Conservation (phyloP, 2,329 filamentous ascomycete genomes). For the Meredithiella fracta region DNA sequence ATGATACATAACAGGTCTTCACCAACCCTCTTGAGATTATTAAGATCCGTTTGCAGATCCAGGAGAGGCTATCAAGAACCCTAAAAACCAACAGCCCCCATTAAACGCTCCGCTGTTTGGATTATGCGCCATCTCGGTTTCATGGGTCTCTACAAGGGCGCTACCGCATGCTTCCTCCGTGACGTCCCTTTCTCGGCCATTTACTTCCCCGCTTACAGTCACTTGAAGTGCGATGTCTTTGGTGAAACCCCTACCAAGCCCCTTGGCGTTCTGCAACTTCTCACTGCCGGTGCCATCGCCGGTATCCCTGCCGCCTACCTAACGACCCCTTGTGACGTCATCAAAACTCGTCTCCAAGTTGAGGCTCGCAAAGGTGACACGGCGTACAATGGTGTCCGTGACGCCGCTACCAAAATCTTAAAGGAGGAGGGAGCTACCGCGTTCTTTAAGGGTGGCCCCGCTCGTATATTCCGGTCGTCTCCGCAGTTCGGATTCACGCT, state of each 20-base stretch:
- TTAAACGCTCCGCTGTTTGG: conserved; percentile 90
- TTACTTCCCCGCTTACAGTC: conserved; percentile 94
- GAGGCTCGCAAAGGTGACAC: conserved; percentile 92
- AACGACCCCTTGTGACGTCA: conserved; percentile 94
- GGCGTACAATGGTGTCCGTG: conserved; percentile 69
- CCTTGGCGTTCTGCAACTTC: conserved; percentile 74
- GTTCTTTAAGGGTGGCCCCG: conserved; percentile 97
- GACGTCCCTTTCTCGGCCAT: conserved; percentile 97
- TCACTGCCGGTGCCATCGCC: conserved; percentile 86
- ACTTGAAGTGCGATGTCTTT: conserved; percentile 86
- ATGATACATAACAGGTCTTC: conserved; percentile 32
- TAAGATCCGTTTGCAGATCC: conserved; percentile 95
- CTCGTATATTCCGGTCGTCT: conserved; percentile 84
- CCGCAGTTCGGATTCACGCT: conserved; percentile 97
- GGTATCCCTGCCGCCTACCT: conserved; percentile 87
- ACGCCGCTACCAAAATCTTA: conserved; percentile 69
- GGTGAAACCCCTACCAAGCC: conserved; percentile 78
- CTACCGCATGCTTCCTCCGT: conserved; percentile 80
- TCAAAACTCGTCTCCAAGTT: conserved; percentile 96
- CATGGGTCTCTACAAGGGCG: conserved; percentile 90
- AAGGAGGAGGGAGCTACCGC: conserved; percentile 86
- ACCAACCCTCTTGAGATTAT: conserved; percentile 98
- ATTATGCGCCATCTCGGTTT: conserved; percentile 92
- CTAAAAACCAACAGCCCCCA: conserved; percentile 41
- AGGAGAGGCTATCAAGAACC: conserved; percentile 80